A percentile compares a stretch with the other conserved stretches of the same genome.
phyloP scores from a whole-genome alignment of 2,329 filamentous ascomycete species.

The Botrytis pseudocinerea region DNA sequence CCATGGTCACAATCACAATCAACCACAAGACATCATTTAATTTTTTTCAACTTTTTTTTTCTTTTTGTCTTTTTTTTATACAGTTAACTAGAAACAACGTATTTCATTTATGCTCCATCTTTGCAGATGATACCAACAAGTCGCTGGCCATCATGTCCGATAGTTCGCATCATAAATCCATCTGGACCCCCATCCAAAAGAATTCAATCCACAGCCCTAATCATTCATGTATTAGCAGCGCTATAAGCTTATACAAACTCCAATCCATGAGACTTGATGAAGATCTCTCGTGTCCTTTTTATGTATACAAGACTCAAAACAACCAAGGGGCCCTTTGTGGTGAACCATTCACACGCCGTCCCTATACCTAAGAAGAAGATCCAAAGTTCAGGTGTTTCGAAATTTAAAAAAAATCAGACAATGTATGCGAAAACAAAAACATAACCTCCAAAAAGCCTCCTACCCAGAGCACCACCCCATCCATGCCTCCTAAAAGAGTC shows the following conservation, averaged over 20 bases:
- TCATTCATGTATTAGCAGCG: neutral
- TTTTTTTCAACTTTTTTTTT: neutral
- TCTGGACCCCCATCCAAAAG: neutral
- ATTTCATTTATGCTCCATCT: neutral
- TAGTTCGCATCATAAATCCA: neutral
- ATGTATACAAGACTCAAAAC: neutral
- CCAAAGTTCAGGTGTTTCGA: neutral
- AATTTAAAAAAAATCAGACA: neutral
- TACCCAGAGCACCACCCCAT: neutral
- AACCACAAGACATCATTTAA: neutral
- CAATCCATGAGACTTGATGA: neutral
- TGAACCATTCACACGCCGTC: too few relatives aligned
- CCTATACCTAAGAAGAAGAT: neutral
- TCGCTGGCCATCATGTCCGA: neutral
- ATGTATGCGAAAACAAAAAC: neutral
- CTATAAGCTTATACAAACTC: neutral
- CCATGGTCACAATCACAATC: neutral
- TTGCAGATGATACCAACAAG: neutral
- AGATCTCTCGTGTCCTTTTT: neutral
- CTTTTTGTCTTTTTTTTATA: neutral
- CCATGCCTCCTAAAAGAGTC: neutral
- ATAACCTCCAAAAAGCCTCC: constrained; percentile 6
- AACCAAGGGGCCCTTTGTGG: neutral
- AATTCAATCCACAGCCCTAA: neutral
- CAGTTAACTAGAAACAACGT: neutral